Evolutionary conservation across 2,329 filamentous ascomycete genomes (phyloP).

Genomic region (Hypomyces rosellus): DNA sequence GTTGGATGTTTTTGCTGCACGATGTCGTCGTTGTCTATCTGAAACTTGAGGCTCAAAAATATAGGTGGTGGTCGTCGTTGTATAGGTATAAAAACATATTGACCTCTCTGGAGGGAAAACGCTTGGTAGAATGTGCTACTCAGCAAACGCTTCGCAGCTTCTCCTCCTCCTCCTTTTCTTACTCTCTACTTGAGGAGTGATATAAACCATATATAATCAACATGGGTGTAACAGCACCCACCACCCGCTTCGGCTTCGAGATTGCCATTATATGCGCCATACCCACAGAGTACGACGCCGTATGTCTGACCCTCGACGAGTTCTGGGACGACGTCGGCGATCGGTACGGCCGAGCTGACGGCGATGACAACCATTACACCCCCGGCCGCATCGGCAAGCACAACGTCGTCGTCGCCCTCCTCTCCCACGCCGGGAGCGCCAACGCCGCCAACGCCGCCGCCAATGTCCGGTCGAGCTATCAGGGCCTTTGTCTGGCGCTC

Average conservation of each 20-base stretch:
- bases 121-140: no score
- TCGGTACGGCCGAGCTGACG: not conserved
- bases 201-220: no score
- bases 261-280: slow-evolving; percentile 7
- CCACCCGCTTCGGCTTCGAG: not conserved
- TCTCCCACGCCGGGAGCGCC: slow-evolving; percentile 21
- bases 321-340: slow-evolving; percentile 1
- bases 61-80: no score
- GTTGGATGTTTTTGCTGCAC: no score
- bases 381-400: slow-evolving; percentile 18
- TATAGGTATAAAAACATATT: no score
- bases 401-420: slow-evolving; percentile 20
- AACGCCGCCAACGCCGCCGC: slow-evolving; percentile 20
- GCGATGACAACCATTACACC: slow-evolving; percentile 13
- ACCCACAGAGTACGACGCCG: slow-evolving; percentile 5
- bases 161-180: no score
- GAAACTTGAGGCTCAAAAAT: no score
- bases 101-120: no score
- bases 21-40: no score
- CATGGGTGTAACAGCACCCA: no score
- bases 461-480: slow-evolving; percentile 26
- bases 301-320: slow-evolving; percentile 5
- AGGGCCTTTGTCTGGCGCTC: slow-evolving; percentile 24
- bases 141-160: no score
- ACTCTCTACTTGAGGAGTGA: no score